Evolutionary conservation across 2,329 filamentous ascomycete species (phyloP), one percentile per base, ranked within the genome.

Genomic region (Paecilomyces variotii): DNA sequence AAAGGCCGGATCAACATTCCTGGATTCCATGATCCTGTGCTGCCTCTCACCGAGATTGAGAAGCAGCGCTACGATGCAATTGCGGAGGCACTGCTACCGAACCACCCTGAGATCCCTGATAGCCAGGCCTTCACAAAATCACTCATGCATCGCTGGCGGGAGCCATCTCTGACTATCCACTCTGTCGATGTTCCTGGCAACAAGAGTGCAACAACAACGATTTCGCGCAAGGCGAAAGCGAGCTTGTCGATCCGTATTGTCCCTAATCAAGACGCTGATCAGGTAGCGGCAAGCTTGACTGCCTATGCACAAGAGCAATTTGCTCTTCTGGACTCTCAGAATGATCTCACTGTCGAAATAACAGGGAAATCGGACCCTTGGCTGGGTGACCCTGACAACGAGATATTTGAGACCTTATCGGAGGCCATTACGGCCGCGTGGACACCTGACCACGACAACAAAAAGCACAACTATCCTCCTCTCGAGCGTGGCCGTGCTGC

Each of bases 351-450:
- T 1, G 84, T 99, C 45, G 87, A 86, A 30, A 92, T 99, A 63
- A 91, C 96, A 64, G 94, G 97, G 70, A 88, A 90, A 74, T 93
- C 94, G 0, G 94, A 99, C 70, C 91, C 94, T 0, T 99, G 94
- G 94, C 84, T 99, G 0, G 93, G 94, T 12, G 91, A 97, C 66
- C 91, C 91, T 2, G 86, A 86, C 54, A 97, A 96, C 65, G 86
- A 91, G 64, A 92, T 97, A 59, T 99, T 97, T 74, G 85, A 87
- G 62, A 95, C 91, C 0, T 82, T 99, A 0, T 91, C 96, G 65
- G 82, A 87, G 60, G 94, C 92, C 0, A 88, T 97, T 55, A 84
- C 92, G 67, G 84, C 89, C 52, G 91, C 88, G 0, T 99, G 94
- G 94, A 86, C 86, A 0, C 71, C 71, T 1, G 64, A 68, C 45